Evolutionary conservation across 169 alveolate genomes (phyloP).

Genomic region (Babesia bigemina): DNA sequence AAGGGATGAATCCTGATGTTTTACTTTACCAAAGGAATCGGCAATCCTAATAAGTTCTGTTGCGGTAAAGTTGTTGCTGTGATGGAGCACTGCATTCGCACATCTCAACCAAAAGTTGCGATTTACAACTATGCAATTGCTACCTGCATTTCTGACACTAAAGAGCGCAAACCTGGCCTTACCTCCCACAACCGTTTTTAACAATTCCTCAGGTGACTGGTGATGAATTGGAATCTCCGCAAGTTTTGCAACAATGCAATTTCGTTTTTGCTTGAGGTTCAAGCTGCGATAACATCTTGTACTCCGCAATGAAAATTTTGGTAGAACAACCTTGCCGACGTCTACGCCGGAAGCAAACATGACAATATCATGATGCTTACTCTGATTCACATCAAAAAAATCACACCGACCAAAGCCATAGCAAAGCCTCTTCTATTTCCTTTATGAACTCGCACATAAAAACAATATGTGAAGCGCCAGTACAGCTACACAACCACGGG

Average conservation of each 20-base stretch:
- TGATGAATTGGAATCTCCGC: conserved; percentile 35
- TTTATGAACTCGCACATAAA: too few species aligned
- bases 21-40: conserved; percentile 22
- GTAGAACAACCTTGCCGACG: too few species aligned
- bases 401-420: too few species aligned
- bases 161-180: not conserved
- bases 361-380: too few species aligned
- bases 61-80: conserved; percentile 5
- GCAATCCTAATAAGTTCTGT: conserved; percentile 21
- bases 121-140: conserved; percentile 2
- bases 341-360: too few species aligned
- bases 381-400: too few species aligned
- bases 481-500: too few species aligned
- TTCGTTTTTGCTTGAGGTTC: not conserved
- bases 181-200: conserved; percentile 37
- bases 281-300: too few species aligned
- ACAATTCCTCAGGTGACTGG: conserved; percentile 25
- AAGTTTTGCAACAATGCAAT: not conserved
- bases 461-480: too few species aligned
- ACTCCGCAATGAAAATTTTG: too few species aligned
- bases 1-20: conserved; percentile 10
- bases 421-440: too few species aligned
- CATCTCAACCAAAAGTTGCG: conserved; percentile 49
- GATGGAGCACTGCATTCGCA: conserved; percentile 32
- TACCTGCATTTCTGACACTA: not conserved